Evolutionary conservation across 306 rosid species (phyloP), one percentile per base, ranked within the genome.

Genomic region (Coriaria nepalensis): DNA sequence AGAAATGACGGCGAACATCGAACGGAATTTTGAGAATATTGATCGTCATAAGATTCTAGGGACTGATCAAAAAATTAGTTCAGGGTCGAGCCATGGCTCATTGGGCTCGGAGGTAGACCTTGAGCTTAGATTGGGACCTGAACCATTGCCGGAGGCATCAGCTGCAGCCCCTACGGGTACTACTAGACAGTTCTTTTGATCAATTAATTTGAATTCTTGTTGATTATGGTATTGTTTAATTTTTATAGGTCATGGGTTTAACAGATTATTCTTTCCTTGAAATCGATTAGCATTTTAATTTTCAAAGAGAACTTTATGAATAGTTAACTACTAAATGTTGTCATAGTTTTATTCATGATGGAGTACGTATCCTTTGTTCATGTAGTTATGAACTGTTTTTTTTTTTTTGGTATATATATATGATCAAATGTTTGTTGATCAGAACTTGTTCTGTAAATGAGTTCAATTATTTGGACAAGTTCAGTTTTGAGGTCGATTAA

Each of bases 81-180:
- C 9, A 29, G 5, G 11, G 43, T 9, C 44, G 0, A 33, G 20
- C 13, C 61, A 33, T 29, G 57, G 49, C 44, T 49, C 58, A 0
- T 37, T 62, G 2, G 62, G 6, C 35, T 45, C 63, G 9, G 75
- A 68, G 63, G 35, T 87, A 49, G 96, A 87, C 79, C 96, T 87
- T 56, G 96, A 80, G 76, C 75, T 87, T 13, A 77, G 96, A 59
- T 55, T 87, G 44, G 96, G 96, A 70, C 73, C 69, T 37, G 77
- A 75, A 32, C 90, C 82, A 1, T 20, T 20, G 29, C 29, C 29
- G 34, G 56, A 62, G 13, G 75, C 66, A 35, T 60, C 83, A 5
- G 44, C 81, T 40, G 51, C 86, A 7, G 11, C 69, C 5, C 32
- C 62, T 53, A 52, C 55, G 9, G 70, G 49, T 57, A 81, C 72